phyloP scores from a whole-genome alignment of 2,329 filamentous ascomycete species.

The Ceratocystis diversiconidia region DNA sequence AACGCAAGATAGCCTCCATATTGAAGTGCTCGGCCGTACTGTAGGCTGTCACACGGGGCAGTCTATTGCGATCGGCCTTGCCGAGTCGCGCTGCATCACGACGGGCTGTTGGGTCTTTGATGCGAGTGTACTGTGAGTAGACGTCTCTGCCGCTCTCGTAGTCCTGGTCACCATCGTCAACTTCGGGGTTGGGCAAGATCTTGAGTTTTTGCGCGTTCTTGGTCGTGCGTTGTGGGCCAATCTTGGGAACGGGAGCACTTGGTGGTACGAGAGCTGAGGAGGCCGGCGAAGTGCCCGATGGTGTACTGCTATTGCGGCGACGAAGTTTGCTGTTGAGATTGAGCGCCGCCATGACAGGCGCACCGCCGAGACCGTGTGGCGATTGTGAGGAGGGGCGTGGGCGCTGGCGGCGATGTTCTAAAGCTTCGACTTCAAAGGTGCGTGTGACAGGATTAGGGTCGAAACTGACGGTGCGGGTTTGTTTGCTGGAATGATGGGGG shows the following conservation, averaged over 20 bases:
- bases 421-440: constrained; percentile 40
- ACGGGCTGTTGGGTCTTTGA: constrained; percentile 88
- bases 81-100: constrained; percentile 83
- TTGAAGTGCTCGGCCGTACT: constrained; percentile 88
- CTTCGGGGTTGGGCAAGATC: constrained; percentile 79
- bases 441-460: constrained; percentile 53
- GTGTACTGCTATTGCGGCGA: constrained; percentile 55
- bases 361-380: constrained; percentile 26
- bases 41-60: constrained; percentile 90
- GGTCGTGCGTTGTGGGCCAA: constrained; percentile 86
- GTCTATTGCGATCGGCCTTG: constrained; percentile 74
- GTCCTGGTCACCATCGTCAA: constrained; percentile 60
- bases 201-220: constrained; percentile 96
- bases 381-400: constrained; percentile 23
- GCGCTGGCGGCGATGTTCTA: constrained; percentile 26
- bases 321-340: constrained; percentile 63
- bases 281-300: constrained; percentile 38
- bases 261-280: constrained; percentile 25
- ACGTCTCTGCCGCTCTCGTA: constrained; percentile 91
- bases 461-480: constrained; percentile 58
- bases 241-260: constrained; percentile 42
- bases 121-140: constrained; percentile 93
- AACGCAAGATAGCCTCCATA: constrained; percentile 78
- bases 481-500: constrained; percentile 25
- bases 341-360: constrained; percentile 56